Evolutionary conservation across 805 yeast genomes (phyloP).

Genomic region (Hagleromyces aurorensis): DNA sequence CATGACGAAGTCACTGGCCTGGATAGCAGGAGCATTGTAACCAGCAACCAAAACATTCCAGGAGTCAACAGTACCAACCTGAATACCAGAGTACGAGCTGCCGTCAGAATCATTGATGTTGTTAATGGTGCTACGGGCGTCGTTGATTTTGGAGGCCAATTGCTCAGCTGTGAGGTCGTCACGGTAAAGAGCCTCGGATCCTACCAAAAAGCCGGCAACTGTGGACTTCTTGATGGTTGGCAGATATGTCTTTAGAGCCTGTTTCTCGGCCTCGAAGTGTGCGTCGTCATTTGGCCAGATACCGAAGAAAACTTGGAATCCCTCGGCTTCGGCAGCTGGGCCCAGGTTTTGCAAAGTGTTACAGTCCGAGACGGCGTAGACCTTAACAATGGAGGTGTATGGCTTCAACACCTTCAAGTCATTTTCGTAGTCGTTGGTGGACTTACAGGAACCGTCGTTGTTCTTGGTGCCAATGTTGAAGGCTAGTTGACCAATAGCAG

Average conservation of each 20-base stretch:
- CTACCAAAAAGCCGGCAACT: conserved; percentile 75
- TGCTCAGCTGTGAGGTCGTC: conserved; percentile 68
- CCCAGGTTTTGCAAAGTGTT: conserved; percentile 77
- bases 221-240: conserved; percentile 64
- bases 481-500: conserved; percentile 66
- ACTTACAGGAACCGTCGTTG: conserved; percentile 68
- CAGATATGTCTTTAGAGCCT: conserved; percentile 60
- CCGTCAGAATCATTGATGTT: conserved; percentile 74
- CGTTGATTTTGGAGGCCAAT: conserved; percentile 60
- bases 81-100: conserved; percentile 57
- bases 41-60: conserved; percentile 91
- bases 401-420: conserved; percentile 56
- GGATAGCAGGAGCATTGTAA: conserved; percentile 57
- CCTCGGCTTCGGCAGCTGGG: conserved; percentile 75
- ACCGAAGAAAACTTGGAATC: conserved; percentile 73
- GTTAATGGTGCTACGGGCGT: conserved; percentile 51
- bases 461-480: conserved; percentile 82
- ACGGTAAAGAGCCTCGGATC: conserved; percentile 95
- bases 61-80: conserved; percentile 92
- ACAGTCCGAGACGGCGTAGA: conserved; percentile 92
- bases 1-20: conserved; percentile 76
- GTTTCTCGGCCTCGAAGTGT: conserved; percentile 67
- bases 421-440: conserved; percentile 55
- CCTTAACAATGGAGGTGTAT: conserved; percentile 63
- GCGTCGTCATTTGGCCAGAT: conserved; percentile 89